Base-by-base conservation (phyloP, 805 yeast genomes). In the Wickerhamomyces queroliae region DNA sequence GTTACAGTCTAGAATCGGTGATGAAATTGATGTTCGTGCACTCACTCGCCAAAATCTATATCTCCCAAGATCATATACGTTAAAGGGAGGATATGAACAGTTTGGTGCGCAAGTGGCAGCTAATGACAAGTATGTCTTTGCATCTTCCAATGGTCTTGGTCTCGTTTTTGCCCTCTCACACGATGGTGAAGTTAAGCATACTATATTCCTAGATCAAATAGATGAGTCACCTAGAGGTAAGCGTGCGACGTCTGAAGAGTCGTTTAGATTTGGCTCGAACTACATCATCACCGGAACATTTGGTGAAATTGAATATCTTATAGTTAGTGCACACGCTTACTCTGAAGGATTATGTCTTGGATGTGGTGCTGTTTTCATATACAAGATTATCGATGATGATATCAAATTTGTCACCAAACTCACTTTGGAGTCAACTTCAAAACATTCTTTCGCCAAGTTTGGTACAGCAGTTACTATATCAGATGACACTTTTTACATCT, bases 281-380 rank as follows among this genome's bases (percentile, higher is more conserved):
- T 47, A 44, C 42, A 45, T 50, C 24, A 20, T 20, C 2, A 26
- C 39, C 9, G 45, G 44, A 1, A 46, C 41, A 1, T 58, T 45
- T 9, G 35, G 46, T 3, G 56, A 52, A 3, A 53, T 52, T 12
- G 46, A 47, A 9, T 49, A 48, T 38, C 35, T 71, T 48, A 64
- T 48, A 41, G 23, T 54, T 46, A 52, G 64, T 42, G 54, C 63
- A 7, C 55, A 54, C 18, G 45, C 59, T 3, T 58, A 55, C 28
- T 42, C 67, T 0, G 40, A 51, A 11, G 54, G 43, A 0, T 24
- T 36, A 0, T 59, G 68, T 42, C 36, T 52, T 9, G 58, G 64
- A 28, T 59, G 71, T 36, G 83, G 83, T 3, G 56, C 63, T 3
- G 61, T 66, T 0, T 62, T 64, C 40, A 42, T 65, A 2, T 70